Evolutionary conservation across 352 stramenopile genomes (phyloP), one percentile per base, ranked within the genome.

Genomic region (Globisporangium alternatum): DNA sequence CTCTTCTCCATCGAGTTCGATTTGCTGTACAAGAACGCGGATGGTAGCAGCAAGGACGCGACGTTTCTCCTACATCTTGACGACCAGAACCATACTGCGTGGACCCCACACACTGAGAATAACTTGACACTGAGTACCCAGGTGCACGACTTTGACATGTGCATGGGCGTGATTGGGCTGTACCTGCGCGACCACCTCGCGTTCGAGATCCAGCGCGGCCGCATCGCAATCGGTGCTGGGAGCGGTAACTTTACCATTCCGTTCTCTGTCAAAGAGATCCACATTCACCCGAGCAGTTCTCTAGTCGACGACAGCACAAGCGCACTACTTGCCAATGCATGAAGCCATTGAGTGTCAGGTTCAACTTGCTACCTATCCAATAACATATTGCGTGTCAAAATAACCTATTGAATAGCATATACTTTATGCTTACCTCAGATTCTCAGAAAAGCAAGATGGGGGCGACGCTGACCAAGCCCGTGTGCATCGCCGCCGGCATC

Each of bases 231-330:
- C 60, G 78, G 76, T 25, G 79, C 71, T 2, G 82, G 74, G 22
- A 84, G 67, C 21, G 82, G 79, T 28, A 91, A 91, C 70, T 79
- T 95, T 45, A 83, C 68, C 28, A 86, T 95, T 37, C 83, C 82
- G 7, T 95, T 95, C 62, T 78, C 78, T 17, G 76, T 85, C 41
- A 71, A 67, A 22, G 74, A 84, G 45, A 90, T 95, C 57, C 80
- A 74, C 25, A 90, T 95, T 56, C 76, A 86, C 45, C 80, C 80
- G 5, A 68, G 62, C 13, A 25, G 4, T 5, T 66, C 39, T 22
- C 17, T 33, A 37, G 39, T 41, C 12, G 12, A 21, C n/a, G 31
- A 8, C 45, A 37, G 15, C 35, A 13, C 59, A 28, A 45, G 28
- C 43, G 9, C 13, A 5, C 22, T 56, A 15, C 49, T 39, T 3